Evolutionary conservation across 2,329 filamentous ascomycete species (phyloP).

Genomic region (Trichoderma lentiforme): DNA sequence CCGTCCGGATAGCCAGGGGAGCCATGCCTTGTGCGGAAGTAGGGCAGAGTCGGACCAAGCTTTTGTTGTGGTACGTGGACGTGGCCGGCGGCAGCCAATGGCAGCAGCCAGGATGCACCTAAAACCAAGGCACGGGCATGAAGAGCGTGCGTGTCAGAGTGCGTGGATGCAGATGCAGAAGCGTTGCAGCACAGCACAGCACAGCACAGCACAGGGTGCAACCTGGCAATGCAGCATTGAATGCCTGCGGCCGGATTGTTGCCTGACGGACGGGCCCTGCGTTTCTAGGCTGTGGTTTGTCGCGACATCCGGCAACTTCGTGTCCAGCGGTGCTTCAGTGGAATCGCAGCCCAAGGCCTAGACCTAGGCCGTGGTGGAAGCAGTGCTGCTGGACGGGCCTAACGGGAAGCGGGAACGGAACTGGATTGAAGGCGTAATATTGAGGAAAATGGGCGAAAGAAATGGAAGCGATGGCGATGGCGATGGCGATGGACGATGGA

Average conservation of each 20-base stretch:
- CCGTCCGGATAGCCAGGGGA: not conserved
- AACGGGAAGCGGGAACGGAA: not conserved
- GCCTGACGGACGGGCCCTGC: conserved; percentile 4
- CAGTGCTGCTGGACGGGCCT: not conserved
- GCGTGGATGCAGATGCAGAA: not conserved
- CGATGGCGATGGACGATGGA: not conserved
- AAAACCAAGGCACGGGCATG: conserved; percentile 7
- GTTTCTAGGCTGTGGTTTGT: not conserved
- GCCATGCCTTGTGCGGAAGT: not conserved
- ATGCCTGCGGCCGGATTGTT: not conserved
- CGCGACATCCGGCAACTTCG: not conserved
- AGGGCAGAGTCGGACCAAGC: not conserved
- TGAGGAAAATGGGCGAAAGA: no score
- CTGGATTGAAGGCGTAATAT: not conserved
- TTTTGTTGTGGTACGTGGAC: conserved; percentile 4
- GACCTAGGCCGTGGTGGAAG: not conserved
- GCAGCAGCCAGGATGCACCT: not conserved
- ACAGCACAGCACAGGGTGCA: not conserved
- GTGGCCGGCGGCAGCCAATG: not conserved
- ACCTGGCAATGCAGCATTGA: not conserved
- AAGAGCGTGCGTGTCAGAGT: not conserved
- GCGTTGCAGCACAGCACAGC: not conserved
- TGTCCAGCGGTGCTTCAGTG: not conserved
- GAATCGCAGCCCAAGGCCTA: not conserved
- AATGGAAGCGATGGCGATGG: no score